phyloP scores from a whole-genome alignment of 441 rosid species.

The Euphorbia schlechtendalii region DNA sequence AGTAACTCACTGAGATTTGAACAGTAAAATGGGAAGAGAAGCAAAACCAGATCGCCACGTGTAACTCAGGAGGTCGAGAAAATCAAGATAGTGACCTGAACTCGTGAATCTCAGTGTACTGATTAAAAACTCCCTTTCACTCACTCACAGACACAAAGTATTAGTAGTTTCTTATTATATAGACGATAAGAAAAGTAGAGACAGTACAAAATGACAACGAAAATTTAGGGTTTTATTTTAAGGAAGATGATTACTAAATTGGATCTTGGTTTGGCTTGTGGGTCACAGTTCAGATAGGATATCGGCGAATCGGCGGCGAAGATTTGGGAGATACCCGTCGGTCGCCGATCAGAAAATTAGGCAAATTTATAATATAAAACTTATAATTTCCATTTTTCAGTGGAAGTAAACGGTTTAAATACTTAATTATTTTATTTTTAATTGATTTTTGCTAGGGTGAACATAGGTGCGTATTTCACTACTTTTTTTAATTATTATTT shows the following conservation, averaged over 20 bases:
- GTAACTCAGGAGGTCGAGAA: conserved; percentile 37
- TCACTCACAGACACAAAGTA: conserved; percentile 9
- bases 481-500: background rate
- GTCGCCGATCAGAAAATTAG: conserved; percentile 46
- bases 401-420: conserved; percentile 71
- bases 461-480: conserved; percentile 41
- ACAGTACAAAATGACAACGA: conserved; percentile 12
- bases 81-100: conserved; percentile 41
- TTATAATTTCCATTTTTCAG: conserved; percentile 36
- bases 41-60: conserved; percentile 49
- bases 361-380: conserved; percentile 29
- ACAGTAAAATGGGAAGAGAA: conserved; percentile 32
- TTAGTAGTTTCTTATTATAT: conserved; percentile 2
- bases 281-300: conserved; percentile 1
- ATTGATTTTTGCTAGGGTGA: conserved; percentile 49
- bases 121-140: conserved; percentile 13
- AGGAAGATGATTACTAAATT: conserved; percentile 1
- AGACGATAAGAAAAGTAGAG: conserved; percentile 13
- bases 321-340: conserved; percentile 37
- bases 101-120: conserved; percentile 41
- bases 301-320: conserved; percentile 33
- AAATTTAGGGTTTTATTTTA: conserved; percentile 25
- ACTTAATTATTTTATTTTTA: conserved; percentile 51
- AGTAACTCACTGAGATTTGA: conserved; percentile 49
- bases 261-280: conserved; percentile 9